Evolutionary conservation across 306 rosid species (phyloP).

Genomic region (Hippophae gyantsensis): DNA sequence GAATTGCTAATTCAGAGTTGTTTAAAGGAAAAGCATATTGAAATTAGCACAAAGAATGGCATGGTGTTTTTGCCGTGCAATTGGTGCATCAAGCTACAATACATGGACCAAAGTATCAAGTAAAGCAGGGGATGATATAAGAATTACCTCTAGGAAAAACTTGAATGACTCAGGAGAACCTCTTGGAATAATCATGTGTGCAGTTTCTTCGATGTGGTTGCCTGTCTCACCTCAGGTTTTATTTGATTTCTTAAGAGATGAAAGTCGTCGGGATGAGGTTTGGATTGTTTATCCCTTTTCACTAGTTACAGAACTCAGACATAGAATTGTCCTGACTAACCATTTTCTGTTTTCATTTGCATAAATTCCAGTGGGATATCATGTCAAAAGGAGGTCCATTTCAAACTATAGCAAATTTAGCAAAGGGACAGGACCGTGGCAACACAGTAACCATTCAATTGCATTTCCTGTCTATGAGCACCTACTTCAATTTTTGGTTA

Average conservation of each 20-base stretch:
- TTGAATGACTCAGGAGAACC: slow-evolving; percentile 95
- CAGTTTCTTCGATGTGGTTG: slow-evolving; percentile 90
- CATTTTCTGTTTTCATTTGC: slow-evolving; percentile 16
- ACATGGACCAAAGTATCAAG: slow-evolving; percentile 74
- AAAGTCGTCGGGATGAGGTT: slow-evolving; percentile 63
- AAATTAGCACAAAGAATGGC: slow-evolving; percentile 94
- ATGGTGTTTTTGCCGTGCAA: slow-evolving; percentile 59
- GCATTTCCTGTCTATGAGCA: slow-evolving; percentile 14
- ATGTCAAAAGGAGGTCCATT: slow-evolving; percentile 67
- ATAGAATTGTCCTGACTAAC: slow-evolving; percentile 47
- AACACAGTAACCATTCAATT: slow-evolving; percentile 84
- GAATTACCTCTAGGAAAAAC: slow-evolving; percentile 82
- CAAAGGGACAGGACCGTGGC: slow-evolving; percentile 97
- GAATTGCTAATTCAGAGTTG: neutral
- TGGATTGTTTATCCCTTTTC: slow-evolving; percentile 2
- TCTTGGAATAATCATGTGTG: slow-evolving; percentile 74
- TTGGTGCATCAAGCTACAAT: slow-evolving; percentile 82
- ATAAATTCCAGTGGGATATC: slow-evolving; percentile 66
- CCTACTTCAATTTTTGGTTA: too few species aligned
- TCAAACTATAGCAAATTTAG: slow-evolving; percentile 63
- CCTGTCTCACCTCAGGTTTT: slow-evolving; percentile 54
- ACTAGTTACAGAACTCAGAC: neutral
- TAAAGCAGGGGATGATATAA: slow-evolving; percentile 81
- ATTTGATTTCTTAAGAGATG: slow-evolving; percentile 78
- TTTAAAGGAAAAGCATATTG: slow-evolving; percentile 65